phyloP scores from a whole-genome alignment of 345 rosid genomes.

The Citrus trifoliata region DNA sequence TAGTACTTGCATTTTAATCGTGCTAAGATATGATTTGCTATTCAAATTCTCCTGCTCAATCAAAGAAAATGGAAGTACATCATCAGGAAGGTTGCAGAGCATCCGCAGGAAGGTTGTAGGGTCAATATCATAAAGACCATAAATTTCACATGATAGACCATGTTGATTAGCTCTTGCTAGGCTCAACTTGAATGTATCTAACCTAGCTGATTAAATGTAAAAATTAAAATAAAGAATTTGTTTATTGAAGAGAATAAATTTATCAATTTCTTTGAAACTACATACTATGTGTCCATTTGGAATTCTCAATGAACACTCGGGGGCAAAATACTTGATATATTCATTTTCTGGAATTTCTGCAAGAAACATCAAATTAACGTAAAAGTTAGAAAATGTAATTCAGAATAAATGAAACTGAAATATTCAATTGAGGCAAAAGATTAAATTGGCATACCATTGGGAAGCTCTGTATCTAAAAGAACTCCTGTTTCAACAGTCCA shows the following conservation, averaged over 20 bases:
- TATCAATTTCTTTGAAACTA: neutral
- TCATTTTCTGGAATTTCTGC: slow-evolving; percentile 95
- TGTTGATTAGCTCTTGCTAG: neutral
- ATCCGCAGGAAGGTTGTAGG: neutral
- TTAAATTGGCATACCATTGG: slow-evolving; percentile 51
- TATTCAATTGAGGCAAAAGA: neutral
- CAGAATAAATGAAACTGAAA: neutral
- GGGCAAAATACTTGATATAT: slow-evolving; percentile 81
- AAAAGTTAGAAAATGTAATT: neutral
- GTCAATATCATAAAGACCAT: neutral
- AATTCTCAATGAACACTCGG: slow-evolving; percentile 78
- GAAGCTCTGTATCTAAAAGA: slow-evolving; percentile 85
- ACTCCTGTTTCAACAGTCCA: slow-evolving; percentile 97
- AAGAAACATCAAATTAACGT: slow-evolving; percentile 5
- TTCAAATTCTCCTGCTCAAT: slow-evolving; percentile 80
- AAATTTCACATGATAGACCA: neutral
- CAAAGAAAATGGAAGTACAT: slow-evolving; percentile 11
- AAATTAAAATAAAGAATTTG: neutral
- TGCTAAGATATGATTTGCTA: slow-evolving; percentile 78
- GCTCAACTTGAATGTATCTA: neutral
- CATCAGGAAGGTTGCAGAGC: neutral
- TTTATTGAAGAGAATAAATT: neutral
- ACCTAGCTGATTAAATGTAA: slow-evolving; percentile 3
- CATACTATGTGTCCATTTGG: slow-evolving; percentile 84
- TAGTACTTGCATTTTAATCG: slow-evolving; percentile 83